These are phyloP conservation scores for Adansonia gregorii DNA, from an alignment of 441 rosid species.

Conservation along the genomic window DNA sequence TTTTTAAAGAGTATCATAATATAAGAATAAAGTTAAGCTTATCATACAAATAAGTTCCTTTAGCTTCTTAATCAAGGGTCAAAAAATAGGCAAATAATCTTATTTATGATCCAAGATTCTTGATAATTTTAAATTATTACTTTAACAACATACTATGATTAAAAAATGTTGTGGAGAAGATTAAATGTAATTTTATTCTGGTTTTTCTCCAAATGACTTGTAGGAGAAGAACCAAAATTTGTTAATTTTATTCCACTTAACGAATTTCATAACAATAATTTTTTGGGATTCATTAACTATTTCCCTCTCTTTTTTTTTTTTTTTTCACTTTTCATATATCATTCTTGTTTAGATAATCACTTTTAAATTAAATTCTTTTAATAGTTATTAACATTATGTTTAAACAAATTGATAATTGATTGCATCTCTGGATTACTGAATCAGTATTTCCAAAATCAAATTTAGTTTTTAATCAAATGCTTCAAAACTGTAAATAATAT, in stretches of 20 bases:
- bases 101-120: neutral
- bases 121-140: neutral
- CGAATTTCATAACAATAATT: neutral
- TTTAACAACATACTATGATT: neutral
- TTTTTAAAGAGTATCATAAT: neutral
- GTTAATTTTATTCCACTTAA: neutral
- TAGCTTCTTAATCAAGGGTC: neutral
- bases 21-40: neutral
- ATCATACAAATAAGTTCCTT: neutral
- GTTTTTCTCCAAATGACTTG: neutral
- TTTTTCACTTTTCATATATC: neutral
- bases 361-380: neutral
- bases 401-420: neutral
- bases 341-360: neutral
- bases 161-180: constrained; percentile 1
- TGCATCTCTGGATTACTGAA: constrained; percentile 1
- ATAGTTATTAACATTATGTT: neutral
- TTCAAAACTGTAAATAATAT: neutral
- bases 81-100: neutral
- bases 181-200: neutral
- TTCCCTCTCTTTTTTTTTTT: neutral
- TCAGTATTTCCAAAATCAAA: neutral
- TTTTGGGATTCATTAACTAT: constrained; percentile 1
- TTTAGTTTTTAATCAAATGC: neutral
- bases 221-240: neutral